These are phyloP conservation scores for Boletus sp. DNA, from an alignment of 1,284 basidiomycete genomes.

Conservation along the genomic window DNA sequence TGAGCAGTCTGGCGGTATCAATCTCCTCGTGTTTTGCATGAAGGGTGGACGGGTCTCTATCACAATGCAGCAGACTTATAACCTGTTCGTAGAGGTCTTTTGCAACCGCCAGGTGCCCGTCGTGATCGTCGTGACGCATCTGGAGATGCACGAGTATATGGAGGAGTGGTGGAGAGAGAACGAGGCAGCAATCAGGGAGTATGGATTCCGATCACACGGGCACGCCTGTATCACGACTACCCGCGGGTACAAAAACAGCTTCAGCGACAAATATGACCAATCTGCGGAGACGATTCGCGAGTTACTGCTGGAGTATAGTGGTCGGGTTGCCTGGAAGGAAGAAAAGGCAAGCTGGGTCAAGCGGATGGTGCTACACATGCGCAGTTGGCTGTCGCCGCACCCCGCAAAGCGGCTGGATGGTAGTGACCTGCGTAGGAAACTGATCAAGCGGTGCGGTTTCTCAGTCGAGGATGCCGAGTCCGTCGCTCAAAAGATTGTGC, in stretches of 20 bases:
- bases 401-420: constrained; percentile 15
- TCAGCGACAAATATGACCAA: constrained; percentile 29
- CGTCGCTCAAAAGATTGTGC: constrained; percentile 28
- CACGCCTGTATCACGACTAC: too few species aligned
- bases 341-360: constrained; percentile 34
- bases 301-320: constrained; percentile 27
- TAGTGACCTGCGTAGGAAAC: constrained; percentile 25
- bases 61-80: constrained; percentile 39
- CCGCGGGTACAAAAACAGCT: constrained; percentile 21
- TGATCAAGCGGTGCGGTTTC: constrained; percentile 32
- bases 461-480: constrained; percentile 26
- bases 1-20: constrained; percentile 37
- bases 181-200: constrained; percentile 27
- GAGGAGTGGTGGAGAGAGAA: constrained; percentile 39
- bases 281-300: constrained; percentile 25
- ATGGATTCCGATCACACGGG: constrained; percentile 29
- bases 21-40: constrained; percentile 45
- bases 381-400: constrained; percentile 23
- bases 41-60: constrained; percentile 40
- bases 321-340: constrained; percentile 28
- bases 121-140: constrained; percentile 41
- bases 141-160: constrained; percentile 40
- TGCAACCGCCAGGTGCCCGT: constrained; percentile 40
- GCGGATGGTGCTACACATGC: constrained; percentile 35
- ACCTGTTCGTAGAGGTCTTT: constrained; percentile 35